Conservation (phyloP, 176 grass and related monocot genomes). For the Triticum aestivum region IWGSC_CS_RefSeq_v2.1 NC_057805.1:421392641-421393140, state of each 20-base stretch:
- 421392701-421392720: neutral
- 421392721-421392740: neutral
- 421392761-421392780: neutral
- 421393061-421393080: neutral
- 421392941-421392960: neutral
- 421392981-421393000: neutral
- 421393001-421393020: neutral
- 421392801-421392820: neutral
- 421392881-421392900: neutral
- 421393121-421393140: neutral
- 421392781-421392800: neutral
- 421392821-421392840: neutral
- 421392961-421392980: neutral
- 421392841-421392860: neutral
- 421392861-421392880: neutral
- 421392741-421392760: neutral
- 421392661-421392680: neutral
- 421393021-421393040: conserved; percentile 1
- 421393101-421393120: neutral
- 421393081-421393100: neutral
- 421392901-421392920: neutral
- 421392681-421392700: neutral
- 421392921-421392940: neutral
- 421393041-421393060: neutral
- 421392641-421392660: neutral